phyloP scores from a whole-genome alignment of 2,329 filamentous ascomycete genomes.

The Penicillium sp. region DNA sequence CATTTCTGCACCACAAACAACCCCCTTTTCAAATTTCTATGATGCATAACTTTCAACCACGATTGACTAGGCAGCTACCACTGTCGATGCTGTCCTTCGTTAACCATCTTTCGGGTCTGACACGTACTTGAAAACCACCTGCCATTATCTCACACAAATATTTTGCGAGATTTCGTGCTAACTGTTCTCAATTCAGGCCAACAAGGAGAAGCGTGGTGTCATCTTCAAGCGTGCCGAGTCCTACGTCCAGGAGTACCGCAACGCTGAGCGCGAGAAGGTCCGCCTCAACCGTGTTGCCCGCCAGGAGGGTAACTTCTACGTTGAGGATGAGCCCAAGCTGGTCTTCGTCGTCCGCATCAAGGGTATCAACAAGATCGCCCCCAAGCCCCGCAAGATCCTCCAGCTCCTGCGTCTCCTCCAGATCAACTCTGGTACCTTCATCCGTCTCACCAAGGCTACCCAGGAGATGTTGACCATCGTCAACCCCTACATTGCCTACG shows the following conservation, averaged over 20 bases:
- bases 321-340: conserved; percentile 91
- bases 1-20: background rate
- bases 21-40: conserved; percentile 48
- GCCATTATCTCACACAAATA: conserved; percentile 11
- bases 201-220: conserved; percentile 96
- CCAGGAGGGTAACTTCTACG: conserved; percentile 89
- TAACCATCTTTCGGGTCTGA: conserved; percentile 74
- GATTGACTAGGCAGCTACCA: conserved; percentile 77
- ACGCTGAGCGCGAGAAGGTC: conserved; percentile 97
- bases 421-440: conserved; percentile 99
- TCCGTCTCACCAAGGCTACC: conserved; percentile 96
- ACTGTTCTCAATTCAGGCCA: conserved; percentile 63
- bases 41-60: conserved; percentile 79
- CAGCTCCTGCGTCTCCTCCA: conserved; percentile 99
- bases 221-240: conserved; percentile 99
- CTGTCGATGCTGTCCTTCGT: conserved; percentile 91
- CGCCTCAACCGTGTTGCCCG: conserved; percentile 87
- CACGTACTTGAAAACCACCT: conserved; percentile 25
- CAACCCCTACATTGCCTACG: conserved; percentile 98
- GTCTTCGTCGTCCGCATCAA: conserved; percentile 99
- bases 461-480: conserved; percentile 96
- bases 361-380: conserved; percentile 99
- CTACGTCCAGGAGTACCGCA: conserved; percentile 99
- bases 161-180: conserved; percentile 22
- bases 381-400: conserved; percentile 99